phyloP scores from a whole-genome alignment of 1,284 basidiomycete species.

The Cutaneotrichosporon cavernicola region DNA sequence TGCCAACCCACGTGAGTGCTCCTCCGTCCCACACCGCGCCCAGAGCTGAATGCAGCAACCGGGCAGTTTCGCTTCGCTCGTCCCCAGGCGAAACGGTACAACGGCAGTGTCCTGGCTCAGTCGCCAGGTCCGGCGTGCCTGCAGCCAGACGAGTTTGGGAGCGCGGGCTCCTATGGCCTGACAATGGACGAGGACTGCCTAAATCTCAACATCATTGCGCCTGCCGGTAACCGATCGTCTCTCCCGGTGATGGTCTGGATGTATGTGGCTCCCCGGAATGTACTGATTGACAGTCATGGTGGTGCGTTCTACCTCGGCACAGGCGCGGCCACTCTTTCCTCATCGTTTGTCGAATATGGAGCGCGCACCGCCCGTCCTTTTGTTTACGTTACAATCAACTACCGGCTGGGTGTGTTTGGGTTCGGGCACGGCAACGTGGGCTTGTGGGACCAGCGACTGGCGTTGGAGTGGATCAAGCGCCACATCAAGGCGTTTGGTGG shows the following conservation, averaged over 20 bases:
- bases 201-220: constrained; percentile 50
- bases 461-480: constrained; percentile 56
- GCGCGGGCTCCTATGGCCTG: constrained; percentile 15
- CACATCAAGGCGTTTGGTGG: constrained; percentile 57
- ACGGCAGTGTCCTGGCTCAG: constrained; percentile 35
- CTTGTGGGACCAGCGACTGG: constrained; percentile 54
- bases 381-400: constrained; percentile 54
- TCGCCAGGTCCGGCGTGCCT: constrained; percentile 40
- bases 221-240: constrained; percentile 13
- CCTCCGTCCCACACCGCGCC: background rate
- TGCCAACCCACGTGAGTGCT: constrained; percentile 16
- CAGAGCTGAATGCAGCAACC: constrained; percentile 54
- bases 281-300: constrained; percentile 32
- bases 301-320: constrained; percentile 39
- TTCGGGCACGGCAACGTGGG: constrained; percentile 50
- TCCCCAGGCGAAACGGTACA: constrained; percentile 32
- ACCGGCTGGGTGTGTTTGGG: constrained; percentile 56
- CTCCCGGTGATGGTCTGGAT: constrained; percentile 49
- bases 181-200: constrained; percentile 53
- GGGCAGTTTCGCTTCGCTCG: constrained; percentile 52
- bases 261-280: constrained; percentile 21
- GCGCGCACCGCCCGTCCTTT: constrained; percentile 34
- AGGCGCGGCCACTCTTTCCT: constrained; percentile 26
- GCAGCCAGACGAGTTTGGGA: constrained; percentile 24
- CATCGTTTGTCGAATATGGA: constrained; percentile 23